Evolutionary conservation across 2,329 filamentous ascomycete genomes (phyloP).

Genomic region (Zarea fungicola): DNA sequence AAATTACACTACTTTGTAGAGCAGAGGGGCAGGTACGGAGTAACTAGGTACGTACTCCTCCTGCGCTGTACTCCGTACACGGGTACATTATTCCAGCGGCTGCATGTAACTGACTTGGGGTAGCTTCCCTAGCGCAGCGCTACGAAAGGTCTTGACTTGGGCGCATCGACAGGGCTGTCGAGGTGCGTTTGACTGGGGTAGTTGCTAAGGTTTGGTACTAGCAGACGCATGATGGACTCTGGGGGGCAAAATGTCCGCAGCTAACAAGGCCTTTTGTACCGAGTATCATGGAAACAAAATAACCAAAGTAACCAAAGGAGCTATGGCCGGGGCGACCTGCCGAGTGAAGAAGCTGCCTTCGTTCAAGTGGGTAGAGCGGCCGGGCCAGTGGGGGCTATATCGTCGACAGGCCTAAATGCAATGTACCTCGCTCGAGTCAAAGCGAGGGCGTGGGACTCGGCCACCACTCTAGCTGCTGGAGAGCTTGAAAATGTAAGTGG

Average conservation of each 20-base stretch:
- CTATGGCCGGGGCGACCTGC: slow-evolving; percentile 3
- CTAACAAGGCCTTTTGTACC: not conserved
- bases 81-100: no score
- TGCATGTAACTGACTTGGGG: no score
- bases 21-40: no score
- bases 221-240: no score
- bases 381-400: slow-evolving; percentile 9
- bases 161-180: not conserved
- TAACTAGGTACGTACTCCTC: no score
- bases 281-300: not conserved
- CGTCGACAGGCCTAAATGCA: not conserved
- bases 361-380: not conserved
- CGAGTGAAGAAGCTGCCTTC: not conserved
- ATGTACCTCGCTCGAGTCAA: no score
- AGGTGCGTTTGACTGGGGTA: no score
- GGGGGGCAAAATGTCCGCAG: not conserved
- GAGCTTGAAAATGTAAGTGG: not conserved
- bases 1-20: no score
- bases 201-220: no score
- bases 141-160: not conserved
- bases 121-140: not conserved
- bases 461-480: not conserved
- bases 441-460: not conserved
- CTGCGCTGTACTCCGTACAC: no score
- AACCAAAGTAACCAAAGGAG: slow-evolving; percentile 2